A percentile compares a stretch with the other conserved stretches of the same genome.
phyloP scores from a whole-genome alignment of 352 stramenopile species.

The Globisporangium ultimum region DNA sequence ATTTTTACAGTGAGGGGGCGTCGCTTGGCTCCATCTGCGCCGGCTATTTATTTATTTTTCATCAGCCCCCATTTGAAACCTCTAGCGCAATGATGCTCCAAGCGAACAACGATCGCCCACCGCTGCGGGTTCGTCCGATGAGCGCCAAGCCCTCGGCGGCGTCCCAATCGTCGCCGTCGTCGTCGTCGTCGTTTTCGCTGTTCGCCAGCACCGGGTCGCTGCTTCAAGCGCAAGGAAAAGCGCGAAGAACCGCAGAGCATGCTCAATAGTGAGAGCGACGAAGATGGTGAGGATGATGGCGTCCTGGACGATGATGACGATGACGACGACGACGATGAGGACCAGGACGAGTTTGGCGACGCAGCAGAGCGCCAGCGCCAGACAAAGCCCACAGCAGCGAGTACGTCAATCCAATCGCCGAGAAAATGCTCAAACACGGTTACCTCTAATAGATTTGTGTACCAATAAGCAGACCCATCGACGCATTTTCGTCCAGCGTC shows the following conservation, averaged over 20 bases:
- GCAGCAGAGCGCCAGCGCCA: conserved; percentile 20
- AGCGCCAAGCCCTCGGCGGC: conserved; percentile 41
- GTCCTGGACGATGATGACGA: conserved; percentile 37
- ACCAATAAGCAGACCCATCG: neutral
- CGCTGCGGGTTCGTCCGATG: conserved; percentile 32
- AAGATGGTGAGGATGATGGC: conserved; percentile 22
- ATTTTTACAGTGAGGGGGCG: no score
- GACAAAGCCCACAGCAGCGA: neutral
- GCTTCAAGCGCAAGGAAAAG: neutral
- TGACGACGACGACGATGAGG: conserved; percentile 12
- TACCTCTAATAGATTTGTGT: neutral
- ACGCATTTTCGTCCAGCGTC: conserved; percentile 51
- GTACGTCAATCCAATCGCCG: neutral
- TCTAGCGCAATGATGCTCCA: neutral
- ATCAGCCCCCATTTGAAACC: no score
- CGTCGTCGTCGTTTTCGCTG: neutral
- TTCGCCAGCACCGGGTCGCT: conserved; percentile 1
- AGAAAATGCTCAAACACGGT: no score
- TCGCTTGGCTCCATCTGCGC: no score
- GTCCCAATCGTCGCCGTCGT: neutral
- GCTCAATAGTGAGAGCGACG: no score
- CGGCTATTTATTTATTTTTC: no score
- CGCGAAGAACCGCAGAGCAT: neutral
- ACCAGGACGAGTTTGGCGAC: conserved; percentile 33
- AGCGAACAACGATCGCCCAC: conserved; percentile 3